phyloP scores from a whole-genome alignment of 176 grass and related monocot species.

The Thinopyrum elongatum region DNA sequence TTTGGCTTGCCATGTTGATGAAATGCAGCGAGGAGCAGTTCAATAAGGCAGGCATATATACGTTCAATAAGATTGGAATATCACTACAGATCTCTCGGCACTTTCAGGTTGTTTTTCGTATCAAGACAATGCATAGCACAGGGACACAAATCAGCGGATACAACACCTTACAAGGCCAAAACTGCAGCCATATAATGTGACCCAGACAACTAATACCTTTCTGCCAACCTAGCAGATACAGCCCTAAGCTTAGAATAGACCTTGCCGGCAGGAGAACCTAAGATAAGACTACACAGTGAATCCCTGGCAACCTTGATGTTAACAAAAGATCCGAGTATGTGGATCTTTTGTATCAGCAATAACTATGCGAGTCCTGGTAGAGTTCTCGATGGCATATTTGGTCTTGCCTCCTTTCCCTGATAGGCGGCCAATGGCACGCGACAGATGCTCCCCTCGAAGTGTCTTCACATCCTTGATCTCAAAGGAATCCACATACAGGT shows the following conservation, averaged over 20 bases:
- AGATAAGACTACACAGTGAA: conserved; percentile 89
- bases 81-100: background rate
- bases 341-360: conserved; percentile 89
- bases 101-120: background rate
- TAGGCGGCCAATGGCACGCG: conserved; percentile 75
- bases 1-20: background rate
- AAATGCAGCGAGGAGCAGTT: no score
- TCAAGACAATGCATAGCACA: background rate
- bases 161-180: conserved; percentile 20
- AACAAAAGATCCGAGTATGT: conserved; percentile 90
- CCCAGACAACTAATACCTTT: conserved; percentile 55
- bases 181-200: background rate
- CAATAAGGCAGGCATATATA: background rate
- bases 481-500: conserved; percentile 87
- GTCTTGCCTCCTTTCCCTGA: conserved; percentile 96
- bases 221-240: conserved; percentile 71
- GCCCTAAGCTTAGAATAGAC: conserved; percentile 92
- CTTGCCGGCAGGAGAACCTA: conserved; percentile 86
- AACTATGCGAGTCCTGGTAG: conserved; percentile 84
- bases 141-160: conserved; percentile 5
- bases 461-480: conserved; percentile 99
- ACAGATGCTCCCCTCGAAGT: conserved; percentile 83
- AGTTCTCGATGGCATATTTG: conserved; percentile 89
- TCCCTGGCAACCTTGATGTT: conserved; percentile 96
- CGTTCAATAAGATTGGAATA: background rate